Base-by-base conservation (phyloP, 2,329 filamentous ascomycete species). In the Stachybotrys chlorohalonatus region DNA sequence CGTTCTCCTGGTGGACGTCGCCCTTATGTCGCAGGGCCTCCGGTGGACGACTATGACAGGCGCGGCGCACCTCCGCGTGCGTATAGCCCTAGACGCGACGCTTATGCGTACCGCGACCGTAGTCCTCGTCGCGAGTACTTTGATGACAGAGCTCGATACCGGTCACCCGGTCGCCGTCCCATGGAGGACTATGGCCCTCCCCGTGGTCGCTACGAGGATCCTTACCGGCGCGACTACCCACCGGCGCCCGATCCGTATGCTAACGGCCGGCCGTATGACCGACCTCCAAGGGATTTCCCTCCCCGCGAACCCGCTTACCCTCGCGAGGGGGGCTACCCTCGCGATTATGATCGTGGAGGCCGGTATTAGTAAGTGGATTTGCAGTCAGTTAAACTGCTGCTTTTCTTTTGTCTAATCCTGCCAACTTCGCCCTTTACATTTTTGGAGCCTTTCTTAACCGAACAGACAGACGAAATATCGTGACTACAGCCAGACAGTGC, bases 51-150 rank as follows among this genome's bases (percentile, higher is more conserved):
- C 64, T 92, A 94, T 69, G 87, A 92, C 60, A 86, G 90, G 63
- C 90, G 93, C 64, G 87, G 86, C 3, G 77, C 77, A 49, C 87
- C 89, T 57, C 84, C 84, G 56, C 84, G 90, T 63, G 89, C 86
- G 57, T 96, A 95, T 70, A 95, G 88, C 70, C 92, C 91, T 58
- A 86, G 87, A 60, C 84, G 88, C 17, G 78, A 77, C 15, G 77
- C 71, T 52, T 85, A 88, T 58, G 85, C 88, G 60, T 96, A 96
- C 72, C 91, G 93, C 68, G 90, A 95, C 66, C 86, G 92, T 64
- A 93, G 90, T 66, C 87, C 87, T 55, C 86, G 87, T 57, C 86
- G 90, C 62, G 88, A 93, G 57, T 95, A 96, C 73, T 95, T 96
- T 72, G 86, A 90, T 50, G 89, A 93, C 59, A 84, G 87, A 66